phyloP scores from a whole-genome alignment of 2,329 filamentous ascomycete species.

The Uncinocarpus reesii region DNA sequence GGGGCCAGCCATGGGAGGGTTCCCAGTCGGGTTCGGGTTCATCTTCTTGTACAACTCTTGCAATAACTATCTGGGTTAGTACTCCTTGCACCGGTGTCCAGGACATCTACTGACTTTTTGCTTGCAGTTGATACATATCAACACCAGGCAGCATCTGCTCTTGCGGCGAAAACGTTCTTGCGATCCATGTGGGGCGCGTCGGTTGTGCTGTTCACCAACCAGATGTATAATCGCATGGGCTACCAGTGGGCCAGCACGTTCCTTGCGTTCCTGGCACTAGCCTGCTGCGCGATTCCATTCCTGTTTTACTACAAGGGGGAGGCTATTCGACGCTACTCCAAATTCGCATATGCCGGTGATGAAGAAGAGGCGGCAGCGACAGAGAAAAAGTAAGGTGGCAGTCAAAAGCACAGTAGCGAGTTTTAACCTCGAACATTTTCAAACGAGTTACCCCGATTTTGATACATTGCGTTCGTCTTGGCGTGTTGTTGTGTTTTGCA shows the following conservation, averaged over 20 bases:
- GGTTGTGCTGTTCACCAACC: conserved; percentile 66
- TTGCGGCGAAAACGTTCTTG: conserved; percentile 72
- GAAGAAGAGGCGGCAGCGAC: conserved; percentile 33
- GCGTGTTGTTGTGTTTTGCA: too few relatives aligned
- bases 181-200: conserved; percentile 70
- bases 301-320: conserved; percentile 71
- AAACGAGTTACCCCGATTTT: too few relatives aligned
- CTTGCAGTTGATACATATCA: conserved; percentile 52
- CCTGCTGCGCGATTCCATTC: conserved; percentile 73
- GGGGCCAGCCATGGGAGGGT: conserved; percentile 60
- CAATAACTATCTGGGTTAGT: conserved; percentile 56
- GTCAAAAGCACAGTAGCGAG: neutral
- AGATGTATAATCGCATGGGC: conserved; percentile 65
- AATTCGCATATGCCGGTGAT: conserved; percentile 58
- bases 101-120: neutral
- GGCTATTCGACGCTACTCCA: conserved; percentile 56
- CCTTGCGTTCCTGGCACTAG: conserved; percentile 62
- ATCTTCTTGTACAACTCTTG: conserved; percentile 74
- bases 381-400: conserved; percentile 4
- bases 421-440: neutral
- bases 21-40: conserved; percentile 67
- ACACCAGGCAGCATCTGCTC: conserved; percentile 66
- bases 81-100: neutral
- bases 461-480: too few relatives aligned
- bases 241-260: conserved; percentile 67